Conservation (phyloP, 2,329 filamentous ascomycete species). For the Nigrospora oryzae region DNA sequence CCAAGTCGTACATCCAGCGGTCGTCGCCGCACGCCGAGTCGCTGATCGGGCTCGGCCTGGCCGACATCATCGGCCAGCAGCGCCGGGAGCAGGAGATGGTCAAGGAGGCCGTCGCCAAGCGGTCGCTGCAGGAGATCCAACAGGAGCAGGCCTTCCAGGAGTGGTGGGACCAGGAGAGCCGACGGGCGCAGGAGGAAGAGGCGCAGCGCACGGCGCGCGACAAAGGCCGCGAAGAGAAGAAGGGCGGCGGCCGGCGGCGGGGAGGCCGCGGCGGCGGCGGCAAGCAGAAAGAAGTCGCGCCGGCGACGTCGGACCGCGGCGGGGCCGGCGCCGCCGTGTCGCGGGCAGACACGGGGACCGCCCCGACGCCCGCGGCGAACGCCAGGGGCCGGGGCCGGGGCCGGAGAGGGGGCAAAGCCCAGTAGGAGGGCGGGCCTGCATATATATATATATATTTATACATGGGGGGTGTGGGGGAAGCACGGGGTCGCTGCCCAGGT, state of each 20-base stretch:
- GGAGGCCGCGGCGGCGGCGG: conserved; percentile 4
- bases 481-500: too few species aligned
- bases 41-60: conserved; percentile 64
- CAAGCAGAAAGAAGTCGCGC: neutral
- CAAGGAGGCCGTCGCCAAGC: conserved; percentile 76
- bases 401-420: conserved; percentile 7
- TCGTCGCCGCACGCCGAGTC: conserved; percentile 52
- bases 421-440: neutral
- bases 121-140: conserved; percentile 89
- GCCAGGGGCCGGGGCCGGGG: conserved; percentile 7
- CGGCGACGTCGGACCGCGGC: too few species aligned
- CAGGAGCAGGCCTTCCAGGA: conserved; percentile 94
- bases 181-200: conserved; percentile 58
- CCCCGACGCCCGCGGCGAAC: neutral
- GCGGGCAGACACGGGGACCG: too few species aligned
- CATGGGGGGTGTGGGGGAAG: neutral
- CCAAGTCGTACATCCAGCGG: conserved; percentile 49
- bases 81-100: conserved; percentile 75
- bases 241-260: conserved; percentile 7
- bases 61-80: conserved; percentile 84
- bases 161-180: conserved; percentile 88
- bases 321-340: too few species aligned
- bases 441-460: neutral
- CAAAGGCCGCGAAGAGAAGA: conserved; percentile 32
- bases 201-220: conserved; percentile 30